Percentiles rank a stretch among this genome's conserved stretches.
These are phyloP conservation scores for Entomortierella beljakovae DNA, from an alignment of 192 early-diverging fungal genomes.

Conservation along the genomic window DNA sequence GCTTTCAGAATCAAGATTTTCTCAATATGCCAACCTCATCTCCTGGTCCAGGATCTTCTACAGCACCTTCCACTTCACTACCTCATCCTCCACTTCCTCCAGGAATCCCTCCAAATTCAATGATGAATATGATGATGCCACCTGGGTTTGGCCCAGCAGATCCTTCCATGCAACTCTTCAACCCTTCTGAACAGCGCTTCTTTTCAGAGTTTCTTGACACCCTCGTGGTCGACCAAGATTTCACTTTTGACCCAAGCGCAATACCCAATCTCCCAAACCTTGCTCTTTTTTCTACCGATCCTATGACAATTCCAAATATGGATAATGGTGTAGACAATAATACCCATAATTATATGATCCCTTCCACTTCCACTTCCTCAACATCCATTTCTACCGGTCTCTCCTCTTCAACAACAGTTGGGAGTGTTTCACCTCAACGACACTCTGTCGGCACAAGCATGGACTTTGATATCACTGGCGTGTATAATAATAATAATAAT, in stretches of 20 bases:
- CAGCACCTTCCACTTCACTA: slow-evolving; percentile 1
- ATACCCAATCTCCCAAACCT: slow-evolving; percentile 43
- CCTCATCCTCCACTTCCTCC: slow-evolving; percentile 4
- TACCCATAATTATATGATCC: slow-evolving; percentile 1
- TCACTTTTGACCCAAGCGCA: slow-evolving; percentile 40
- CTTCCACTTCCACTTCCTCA: neutral
- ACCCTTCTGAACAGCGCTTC: slow-evolving; percentile 57
- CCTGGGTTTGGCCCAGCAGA: neutral
- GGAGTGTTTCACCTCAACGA: neutral
- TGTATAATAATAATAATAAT: slow-evolving; percentile 14
- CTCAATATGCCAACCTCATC: slow-evolving; percentile 35
- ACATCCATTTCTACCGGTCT: neutral
- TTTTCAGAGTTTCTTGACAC: slow-evolving; percentile 65
- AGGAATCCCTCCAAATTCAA: neutral
- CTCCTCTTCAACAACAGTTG: neutral
- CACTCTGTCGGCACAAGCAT: slow-evolving; percentile 12
- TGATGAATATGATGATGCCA: slow-evolving; percentile 35
- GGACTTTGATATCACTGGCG: slow-evolving; percentile 39
- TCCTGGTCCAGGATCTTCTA: neutral
- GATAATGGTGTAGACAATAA: neutral
- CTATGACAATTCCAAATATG: slow-evolving; percentile 21
- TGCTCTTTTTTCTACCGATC: slow-evolving; percentile 17
- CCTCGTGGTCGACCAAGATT: slow-evolving; percentile 61
- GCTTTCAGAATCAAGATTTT: slow-evolving; percentile 45
- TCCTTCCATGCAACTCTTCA: slow-evolving; percentile 36